Conservation (phyloP, 768 basidiomycete species). For the Lanmaoa pseudosensibilis region DNA sequence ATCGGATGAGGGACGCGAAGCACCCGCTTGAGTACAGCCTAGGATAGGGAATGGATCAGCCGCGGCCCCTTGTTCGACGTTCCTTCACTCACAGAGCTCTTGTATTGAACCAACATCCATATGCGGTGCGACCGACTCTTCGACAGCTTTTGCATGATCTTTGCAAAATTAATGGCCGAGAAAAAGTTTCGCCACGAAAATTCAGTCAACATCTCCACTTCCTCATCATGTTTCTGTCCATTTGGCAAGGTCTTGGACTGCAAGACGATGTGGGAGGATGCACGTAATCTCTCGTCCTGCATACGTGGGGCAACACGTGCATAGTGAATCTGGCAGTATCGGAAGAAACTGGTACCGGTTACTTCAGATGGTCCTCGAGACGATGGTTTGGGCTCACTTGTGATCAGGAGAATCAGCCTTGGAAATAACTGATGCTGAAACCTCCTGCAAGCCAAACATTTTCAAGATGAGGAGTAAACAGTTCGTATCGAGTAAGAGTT, state of each 20-base stretch:
- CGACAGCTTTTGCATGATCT: constrained; percentile 96
- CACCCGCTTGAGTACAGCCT: constrained; percentile 96
- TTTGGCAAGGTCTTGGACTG: constrained; percentile 64
- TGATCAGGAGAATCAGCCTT: constrained; percentile 86
- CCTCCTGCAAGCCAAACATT: constrained; percentile 98
- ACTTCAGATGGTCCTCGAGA: constrained; percentile 2
- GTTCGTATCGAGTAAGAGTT: constrained; percentile 92
- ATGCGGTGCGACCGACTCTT: constrained; percentile 94
- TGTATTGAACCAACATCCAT: constrained; percentile 95
- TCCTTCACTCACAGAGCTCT: constrained; percentile 78
- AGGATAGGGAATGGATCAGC: constrained; percentile 21
- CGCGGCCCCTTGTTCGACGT: background rate
- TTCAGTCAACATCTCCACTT: constrained; percentile 88
- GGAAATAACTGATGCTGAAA: constrained; percentile 77
- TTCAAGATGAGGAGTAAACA: constrained; percentile 91
- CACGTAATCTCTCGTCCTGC: constrained; percentile 64
- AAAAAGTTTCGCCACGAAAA: constrained; percentile 99
- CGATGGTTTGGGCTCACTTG: constrained; percentile 51
- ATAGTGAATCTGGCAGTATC: constrained; percentile 81
- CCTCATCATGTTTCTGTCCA: constrained; percentile 77
- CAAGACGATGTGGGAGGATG: constrained; percentile 57
- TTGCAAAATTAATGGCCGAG: constrained; percentile 93
- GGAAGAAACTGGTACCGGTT: constrained; percentile 77
- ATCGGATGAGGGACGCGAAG: constrained; percentile 91
- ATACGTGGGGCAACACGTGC: constrained; percentile 61